A percentile compares a stretch with the other conserved stretches of the same genome.
Evolutionary conservation across 202 grass and related monocot species (phyloP).

Genomic region (Panicum hallii): DNA sequence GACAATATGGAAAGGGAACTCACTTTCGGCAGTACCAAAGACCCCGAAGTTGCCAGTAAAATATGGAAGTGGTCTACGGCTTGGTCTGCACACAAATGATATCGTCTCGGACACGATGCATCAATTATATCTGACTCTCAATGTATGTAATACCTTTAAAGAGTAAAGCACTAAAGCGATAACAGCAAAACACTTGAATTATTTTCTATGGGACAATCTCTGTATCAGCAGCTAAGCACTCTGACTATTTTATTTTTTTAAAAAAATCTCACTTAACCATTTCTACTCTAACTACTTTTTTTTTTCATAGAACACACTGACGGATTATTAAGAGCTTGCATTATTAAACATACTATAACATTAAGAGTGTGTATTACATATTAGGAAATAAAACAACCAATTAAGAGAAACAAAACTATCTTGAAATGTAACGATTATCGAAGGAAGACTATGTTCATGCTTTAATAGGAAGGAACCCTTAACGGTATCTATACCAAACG

Average conservation of each 20-base stretch:
- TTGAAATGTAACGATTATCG: not conserved
- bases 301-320: not conserved
- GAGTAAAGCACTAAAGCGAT: not conserved
- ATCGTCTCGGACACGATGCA: not conserved
- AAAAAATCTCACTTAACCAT: not conserved
- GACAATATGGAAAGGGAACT: not conserved
- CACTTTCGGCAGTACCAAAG: constrained; percentile 53
- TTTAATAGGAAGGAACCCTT: not conserved
- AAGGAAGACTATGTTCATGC: not conserved
- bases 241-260: not conserved
- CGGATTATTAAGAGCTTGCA: not conserved
- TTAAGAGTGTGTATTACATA: not conserved
- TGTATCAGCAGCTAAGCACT: not conserved
- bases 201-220: not conserved
- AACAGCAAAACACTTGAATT: not conserved
- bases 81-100: constrained; percentile 14
- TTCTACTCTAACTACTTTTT: not conserved
- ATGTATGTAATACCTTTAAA: not conserved
- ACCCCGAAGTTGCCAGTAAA: constrained; percentile 3
- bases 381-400: not conserved
- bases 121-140: not conserved
- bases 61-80: not conserved
- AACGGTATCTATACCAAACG: constrained; percentile 20
- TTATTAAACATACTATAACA: not conserved
- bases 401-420: not conserved